Percentiles rank a stretch among this genome's conserved stretches.
These are phyloP conservation scores for Codiaeum variegatum DNA, from an alignment of 441 rosid genomes.

Conservation along the genomic window DNA sequence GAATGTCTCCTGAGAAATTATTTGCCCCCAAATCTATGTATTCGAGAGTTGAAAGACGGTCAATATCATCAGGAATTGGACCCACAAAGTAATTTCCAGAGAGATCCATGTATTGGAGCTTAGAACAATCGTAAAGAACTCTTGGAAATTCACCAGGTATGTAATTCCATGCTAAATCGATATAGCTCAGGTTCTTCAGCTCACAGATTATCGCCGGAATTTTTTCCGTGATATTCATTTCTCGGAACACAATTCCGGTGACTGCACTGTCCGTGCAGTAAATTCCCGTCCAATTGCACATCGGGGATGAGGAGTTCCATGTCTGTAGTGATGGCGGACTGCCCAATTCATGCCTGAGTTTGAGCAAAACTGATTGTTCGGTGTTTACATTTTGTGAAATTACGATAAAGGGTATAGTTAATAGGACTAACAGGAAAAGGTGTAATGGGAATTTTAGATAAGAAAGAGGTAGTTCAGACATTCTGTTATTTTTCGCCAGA, in stretches of 20 bases:
- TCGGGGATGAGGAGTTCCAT: constrained; percentile 60
- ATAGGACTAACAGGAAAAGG: constrained; percentile 32
- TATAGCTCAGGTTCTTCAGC: constrained; percentile 44
- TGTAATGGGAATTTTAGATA: not conserved
- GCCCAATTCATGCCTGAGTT: constrained; percentile 48
- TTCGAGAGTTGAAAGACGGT: constrained; percentile 40
- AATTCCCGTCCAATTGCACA: constrained; percentile 61
- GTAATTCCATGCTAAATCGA: constrained; percentile 39
- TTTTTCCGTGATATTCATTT: constrained; percentile 35
- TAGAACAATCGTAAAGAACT: constrained; percentile 54
- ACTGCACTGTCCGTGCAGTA: constrained; percentile 41
- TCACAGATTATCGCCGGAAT: constrained; percentile 60
- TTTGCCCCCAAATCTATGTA: constrained; percentile 50
- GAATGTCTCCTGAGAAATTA: constrained; percentile 63
- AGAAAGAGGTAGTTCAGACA: constrained; percentile 32
- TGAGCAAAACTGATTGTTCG: constrained; percentile 54
- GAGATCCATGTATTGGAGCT: constrained; percentile 49
- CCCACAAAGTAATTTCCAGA: constrained; percentile 74
- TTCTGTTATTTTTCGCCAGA: constrained; percentile 18
- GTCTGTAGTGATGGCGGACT: constrained; percentile 46
- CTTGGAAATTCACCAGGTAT: constrained; percentile 63
- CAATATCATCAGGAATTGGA: constrained; percentile 54
- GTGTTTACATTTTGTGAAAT: constrained; percentile 37
- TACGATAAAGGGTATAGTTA: constrained; percentile 34
- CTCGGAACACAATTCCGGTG: constrained; percentile 28